Evolutionary conservation across 2,329 filamentous ascomycete genomes (phyloP).

Genomic region (Penicillium carneum): DNA sequence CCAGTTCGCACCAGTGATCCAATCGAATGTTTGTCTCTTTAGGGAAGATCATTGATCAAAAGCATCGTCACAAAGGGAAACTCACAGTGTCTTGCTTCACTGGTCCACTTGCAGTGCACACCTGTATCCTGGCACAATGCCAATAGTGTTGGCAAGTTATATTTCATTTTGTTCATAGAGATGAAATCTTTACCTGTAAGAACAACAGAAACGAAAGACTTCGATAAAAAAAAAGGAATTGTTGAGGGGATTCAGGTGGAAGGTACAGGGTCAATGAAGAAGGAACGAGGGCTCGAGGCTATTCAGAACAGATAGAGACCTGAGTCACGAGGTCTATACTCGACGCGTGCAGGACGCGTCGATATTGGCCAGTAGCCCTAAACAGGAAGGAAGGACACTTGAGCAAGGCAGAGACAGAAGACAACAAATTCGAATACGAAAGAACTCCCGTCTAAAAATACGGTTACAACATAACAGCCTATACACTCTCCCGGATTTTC

Average conservation of each 20-base stretch:
- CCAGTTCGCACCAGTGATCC: not conserved
- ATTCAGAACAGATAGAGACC: not conserved
- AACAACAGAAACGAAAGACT: constrained; percentile 9
- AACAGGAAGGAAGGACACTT: not conserved
- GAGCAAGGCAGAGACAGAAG: not conserved
- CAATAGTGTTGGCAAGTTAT: constrained; percentile 49
- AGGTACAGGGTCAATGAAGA: not conserved
- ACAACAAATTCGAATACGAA: not conserved
- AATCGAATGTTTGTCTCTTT: not conserved
- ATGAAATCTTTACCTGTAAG: constrained; percentile 19
- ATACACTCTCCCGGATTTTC: constrained; percentile 58
- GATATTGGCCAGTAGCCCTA: not conserved
- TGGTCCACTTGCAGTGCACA: constrained; percentile 37
- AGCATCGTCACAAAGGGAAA: not conserved
- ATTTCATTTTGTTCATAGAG: constrained; percentile 41
- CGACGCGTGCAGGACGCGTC: constrained; percentile 5
- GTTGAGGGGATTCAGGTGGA: not conserved
- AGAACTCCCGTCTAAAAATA: not conserved
- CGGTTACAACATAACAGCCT: constrained; percentile 5
- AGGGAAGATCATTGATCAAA: not conserved
- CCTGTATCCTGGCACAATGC: constrained; percentile 42
- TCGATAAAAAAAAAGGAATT: constrained; percentile 4
- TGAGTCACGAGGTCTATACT: not conserved
- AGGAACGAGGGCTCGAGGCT: constrained; percentile 12
- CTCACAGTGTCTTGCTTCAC: constrained; percentile 44